phyloP scores from a whole-genome alignment of 2,329 filamentous ascomycete genomes.

The Hyphodiscus sp. region DNA sequence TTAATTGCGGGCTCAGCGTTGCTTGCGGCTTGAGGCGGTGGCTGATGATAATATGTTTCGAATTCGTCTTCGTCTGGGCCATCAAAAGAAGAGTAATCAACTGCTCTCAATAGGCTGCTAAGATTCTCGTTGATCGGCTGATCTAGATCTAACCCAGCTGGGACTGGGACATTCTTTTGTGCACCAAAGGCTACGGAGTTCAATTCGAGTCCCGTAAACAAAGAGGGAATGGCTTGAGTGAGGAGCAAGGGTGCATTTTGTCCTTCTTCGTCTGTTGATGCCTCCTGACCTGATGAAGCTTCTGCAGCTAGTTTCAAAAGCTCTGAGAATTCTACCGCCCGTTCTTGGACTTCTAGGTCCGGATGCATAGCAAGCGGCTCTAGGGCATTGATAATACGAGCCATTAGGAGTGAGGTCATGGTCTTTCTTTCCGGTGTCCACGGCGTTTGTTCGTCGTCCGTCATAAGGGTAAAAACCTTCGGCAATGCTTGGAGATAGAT shows the following conservation, averaged over 20 bases:
- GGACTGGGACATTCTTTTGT: constrained; percentile 78
- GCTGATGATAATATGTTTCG: constrained; percentile 50
- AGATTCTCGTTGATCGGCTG: constrained; percentile 75
- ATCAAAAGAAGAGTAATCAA: constrained; percentile 44
- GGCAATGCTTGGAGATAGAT: constrained; percentile 77
- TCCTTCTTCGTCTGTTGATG: constrained; percentile 44
- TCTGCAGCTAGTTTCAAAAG: constrained; percentile 82
- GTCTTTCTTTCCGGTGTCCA: constrained; percentile 74
- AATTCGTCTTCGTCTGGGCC: constrained; percentile 59
- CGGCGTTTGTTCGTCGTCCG: constrained; percentile 53
- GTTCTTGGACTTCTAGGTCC: constrained; percentile 88
- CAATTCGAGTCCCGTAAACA: constrained; percentile 81
- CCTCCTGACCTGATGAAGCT: constrained; percentile 62
- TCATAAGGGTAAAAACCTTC: constrained; percentile 74
- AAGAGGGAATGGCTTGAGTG: constrained; percentile 80
- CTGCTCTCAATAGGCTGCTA: constrained; percentile 52
- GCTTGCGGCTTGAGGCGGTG: constrained; percentile 39
- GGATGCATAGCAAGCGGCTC: constrained; percentile 77
- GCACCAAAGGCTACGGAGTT: constrained; percentile 79
- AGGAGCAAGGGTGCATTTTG: constrained; percentile 76
- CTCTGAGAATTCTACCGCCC: constrained; percentile 87
- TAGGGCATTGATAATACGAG: constrained; percentile 73
- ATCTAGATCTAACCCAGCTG: constrained; percentile 70
- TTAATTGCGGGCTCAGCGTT: constrained; percentile 51
- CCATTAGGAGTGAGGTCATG: constrained; percentile 69